A percentile compares a stretch with the other conserved stretches of the same genome.
These are phyloP conservation scores for Carex pumila DNA, from an alignment of 176 grass and related monocot genomes.

Conservation along the genomic window DNA sequence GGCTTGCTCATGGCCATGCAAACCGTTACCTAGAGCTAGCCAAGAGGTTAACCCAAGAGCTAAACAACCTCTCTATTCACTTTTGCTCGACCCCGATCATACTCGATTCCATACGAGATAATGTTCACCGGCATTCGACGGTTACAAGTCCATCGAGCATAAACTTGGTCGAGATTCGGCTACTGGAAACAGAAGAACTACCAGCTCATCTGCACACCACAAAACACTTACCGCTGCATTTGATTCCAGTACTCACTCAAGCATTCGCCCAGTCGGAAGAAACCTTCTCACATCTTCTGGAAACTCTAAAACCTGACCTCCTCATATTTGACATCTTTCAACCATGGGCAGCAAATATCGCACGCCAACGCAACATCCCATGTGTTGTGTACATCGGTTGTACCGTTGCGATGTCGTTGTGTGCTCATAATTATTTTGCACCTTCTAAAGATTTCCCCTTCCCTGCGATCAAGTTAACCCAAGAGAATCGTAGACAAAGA, in stretches of 20 bases:
- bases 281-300: slow-evolving; percentile 42
- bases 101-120: slow-evolving; percentile 26
- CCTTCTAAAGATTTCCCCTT: slow-evolving; percentile 31
- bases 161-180: slow-evolving; percentile 36
- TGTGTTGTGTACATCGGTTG: slow-evolving; percentile 30
- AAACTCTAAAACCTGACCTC: slow-evolving; percentile 35
- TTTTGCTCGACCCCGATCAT: slow-evolving; percentile 50
- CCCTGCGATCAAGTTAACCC: slow-evolving; percentile 18
- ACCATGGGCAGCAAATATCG: slow-evolving; percentile 49
- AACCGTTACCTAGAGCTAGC: slow-evolving; percentile 60
- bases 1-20: slow-evolving; percentile 75
- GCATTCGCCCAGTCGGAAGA: slow-evolving; percentile 42
- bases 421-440: neutral
- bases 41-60: slow-evolving; percentile 20
- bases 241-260: slow-evolving; percentile 42
- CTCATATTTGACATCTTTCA: slow-evolving; percentile 62
- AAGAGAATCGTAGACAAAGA: slow-evolving; percentile 31
- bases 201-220: slow-evolving; percentile 50
- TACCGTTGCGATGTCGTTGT: slow-evolving; percentile 30
- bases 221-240: slow-evolving; percentile 33
- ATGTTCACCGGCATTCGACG: neutral
- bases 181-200: slow-evolving; percentile 14
- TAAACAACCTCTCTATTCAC: slow-evolving; percentile 28
- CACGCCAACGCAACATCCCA: slow-evolving; percentile 18
- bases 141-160: neutral